Base-by-base conservation (phyloP, 2,329 filamentous ascomycete species). In the Blastomyces gilchristii region DNA sequence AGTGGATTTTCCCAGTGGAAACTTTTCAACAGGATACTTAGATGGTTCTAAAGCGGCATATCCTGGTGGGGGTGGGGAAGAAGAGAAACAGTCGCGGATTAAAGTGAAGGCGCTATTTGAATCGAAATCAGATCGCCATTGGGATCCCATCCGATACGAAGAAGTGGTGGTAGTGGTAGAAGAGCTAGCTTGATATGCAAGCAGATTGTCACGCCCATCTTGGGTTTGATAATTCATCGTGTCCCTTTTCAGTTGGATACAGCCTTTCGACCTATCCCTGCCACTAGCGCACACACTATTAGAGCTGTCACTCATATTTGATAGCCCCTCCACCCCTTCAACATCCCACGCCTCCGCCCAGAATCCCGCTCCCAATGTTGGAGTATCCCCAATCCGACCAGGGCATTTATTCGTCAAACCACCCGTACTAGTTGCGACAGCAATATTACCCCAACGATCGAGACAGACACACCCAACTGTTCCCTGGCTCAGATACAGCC, bases 371-470 rank as follows among this genome's bases (percentile, higher is more conserved):
- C 91, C 91, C 0, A 91, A 78, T 0, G 87, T 88, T 0, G 91
- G 91, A 12, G 91, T 96, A 72, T 96, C 91, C 0, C 91, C 91
- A 66, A 96, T 87, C 25, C 91, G 81, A 0, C 91, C 91, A 0
- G 89, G 89, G 62, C 93, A 77, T 78, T 96, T 96, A 73, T 96
- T 96, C 28, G 91, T 96, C 74, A 96, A 73, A 0, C 91, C 91
- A 5, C 91, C 91, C 0, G 84, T 87, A 45, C 81, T 84, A 0
- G 84, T 87, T 2, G 84, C 84, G 56, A 80, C 81, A 62, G 89
- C 91, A 2, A 95, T 74, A 3, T 88, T 84, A 0, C 91, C 91
- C 50, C 86, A 82, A n/a, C 78, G 79, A 73, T 96, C 91, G 8
- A 96, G 77, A 31, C 89, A 90, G 0, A 96, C 90, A 8, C 89